Evolutionary conservation across 2,329 filamentous ascomycete genomes (phyloP), one percentile per base, ranked within the genome.

Genomic region (Rugonectria rugulosa): DNA sequence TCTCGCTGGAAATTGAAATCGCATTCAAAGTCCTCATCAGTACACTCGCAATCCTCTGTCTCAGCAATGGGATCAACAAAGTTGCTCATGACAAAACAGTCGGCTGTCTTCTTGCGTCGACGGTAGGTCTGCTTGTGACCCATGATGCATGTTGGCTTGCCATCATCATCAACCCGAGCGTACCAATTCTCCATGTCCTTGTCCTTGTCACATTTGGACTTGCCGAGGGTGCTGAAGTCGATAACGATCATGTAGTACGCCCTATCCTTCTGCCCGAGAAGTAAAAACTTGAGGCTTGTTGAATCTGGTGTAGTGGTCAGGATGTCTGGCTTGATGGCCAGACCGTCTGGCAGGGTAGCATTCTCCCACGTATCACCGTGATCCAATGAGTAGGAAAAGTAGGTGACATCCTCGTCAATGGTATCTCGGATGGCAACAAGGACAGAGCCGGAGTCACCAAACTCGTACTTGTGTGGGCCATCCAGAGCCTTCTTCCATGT

Each of bases 401-500:
- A 81, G 27, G 76, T 74, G 15, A 85, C 69, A 58, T 85, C 81
- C 52, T 88, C 79, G 53, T 87, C 76, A 31, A 86, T 76, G 1
- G 88, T 91, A 66, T 97, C 91, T 59, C 84, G 82, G 31, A 98
- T 80, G 4, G 95, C 95, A 24, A 98, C 82, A 24, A 99, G 79
- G 17, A 99, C 84, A 14, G 92, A 92, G 2, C 95, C 95, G 63
- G 96, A 89, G 66, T 97, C 94, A 48, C 95, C 95, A 72, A 98
- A 96, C 69, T 97, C 93, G 73, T 96, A 99, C 72, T 96, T 95
- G 76, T 98, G 92, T 11, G 93, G 90, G 17, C 91, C 91, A 14
- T 92, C 80, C 5, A 91, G 81, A 1, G 88, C 84, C 69, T 87
- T 79, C 31, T 80, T 85, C 95, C 96, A 99, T 2, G 87, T 93